Base-by-base conservation (phyloP, 2,329 filamentous ascomycete species). In the Nemania diffusa region DNA sequence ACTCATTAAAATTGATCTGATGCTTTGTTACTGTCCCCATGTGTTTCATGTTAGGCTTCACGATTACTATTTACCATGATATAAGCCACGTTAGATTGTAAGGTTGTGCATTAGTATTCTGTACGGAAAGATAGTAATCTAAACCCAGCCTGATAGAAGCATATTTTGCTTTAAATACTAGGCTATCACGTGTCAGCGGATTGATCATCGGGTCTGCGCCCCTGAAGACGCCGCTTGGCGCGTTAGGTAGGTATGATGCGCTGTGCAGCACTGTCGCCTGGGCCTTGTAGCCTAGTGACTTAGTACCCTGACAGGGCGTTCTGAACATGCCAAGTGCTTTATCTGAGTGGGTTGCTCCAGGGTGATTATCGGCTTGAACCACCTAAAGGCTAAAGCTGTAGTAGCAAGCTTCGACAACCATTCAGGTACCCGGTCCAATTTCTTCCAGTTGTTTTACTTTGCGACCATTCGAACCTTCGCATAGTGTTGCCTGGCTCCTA, bases 371-470 rank as follows among this genome's bases (percentile, higher is more conserved):
- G n/a, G 24, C 17, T 5, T 44, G 50, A 29, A 55, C 27, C 40
- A 17, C 42, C 42, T 26, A 57, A 63, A 37, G 27, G 50, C 51
- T 55, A 34, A 46, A 62, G 50, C 40, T 22, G 26, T 29, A 29
- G 27, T 34, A 34, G 46, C 56, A 40, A 64, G 56, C 64, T 67
- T 67, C 50, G 62, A 57, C 13, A n/a, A 13, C 40, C 20, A 26
- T 11, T 34, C 11, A 40, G 5, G 13, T 40, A 17, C 37, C 57
- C n/a, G 22, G 44, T 29, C 20, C 57, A 52, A 22, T 46, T 40
- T 57, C 57, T 52, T 52, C 50, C 52, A 22, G 8, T 29, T 52
- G 52, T 52, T 64, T 65, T 55, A 27, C 37, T 24, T 59, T 56
- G 62, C 66, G 57, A 51, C 44, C 50, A 13, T 50, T 60, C 32